phyloP scores from a whole-genome alignment of 331 rosid species.

The Saraca asoca region DNA sequence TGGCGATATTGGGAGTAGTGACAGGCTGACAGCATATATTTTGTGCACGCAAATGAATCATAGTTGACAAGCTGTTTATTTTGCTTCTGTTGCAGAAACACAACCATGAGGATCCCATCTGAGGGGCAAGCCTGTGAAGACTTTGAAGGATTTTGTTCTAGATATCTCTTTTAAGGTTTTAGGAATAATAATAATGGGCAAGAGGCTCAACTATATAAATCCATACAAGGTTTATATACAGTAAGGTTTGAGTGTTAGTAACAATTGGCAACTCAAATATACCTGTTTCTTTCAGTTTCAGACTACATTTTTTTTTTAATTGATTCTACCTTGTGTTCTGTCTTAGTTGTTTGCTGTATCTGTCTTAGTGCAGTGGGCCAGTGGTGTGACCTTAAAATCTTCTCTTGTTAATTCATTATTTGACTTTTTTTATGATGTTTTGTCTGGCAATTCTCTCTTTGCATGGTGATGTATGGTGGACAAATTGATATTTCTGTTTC shows the following conservation, averaged over 20 bases:
- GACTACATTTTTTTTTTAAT: conserved; percentile 32
- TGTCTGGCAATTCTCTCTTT: no score
- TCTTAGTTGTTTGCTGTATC: conserved; percentile 15
- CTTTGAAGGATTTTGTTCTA: conserved; percentile 24
- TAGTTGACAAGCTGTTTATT: conserved; percentile 18
- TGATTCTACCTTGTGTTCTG: conserved; percentile 27
- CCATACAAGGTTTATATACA: conserved; percentile 24
- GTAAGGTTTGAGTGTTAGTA: conserved; percentile 40
- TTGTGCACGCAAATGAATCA: conserved; percentile 2
- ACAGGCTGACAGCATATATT: neutral
- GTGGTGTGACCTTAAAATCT: conserved; percentile 25
- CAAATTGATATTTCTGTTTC: no score
- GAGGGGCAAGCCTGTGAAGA: conserved; percentile 36
- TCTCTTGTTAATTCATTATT: neutral
- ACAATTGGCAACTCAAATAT: conserved; percentile 41
- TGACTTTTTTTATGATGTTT: no score
- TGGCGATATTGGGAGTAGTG: neutral
- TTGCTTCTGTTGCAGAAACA: conserved; percentile 43
- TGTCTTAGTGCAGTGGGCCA: conserved; percentile 27
- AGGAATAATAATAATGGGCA: conserved; percentile 44
- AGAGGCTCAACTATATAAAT: conserved; percentile 39
- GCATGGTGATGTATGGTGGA: no score
- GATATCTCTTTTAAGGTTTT: conserved; percentile 31
- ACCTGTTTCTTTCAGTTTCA: conserved; percentile 31
- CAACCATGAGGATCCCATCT: conserved; percentile 29